Conservation (phyloP, 1,284 basidiomycete genomes). For the Heterobasidion parviporum region DNA sequence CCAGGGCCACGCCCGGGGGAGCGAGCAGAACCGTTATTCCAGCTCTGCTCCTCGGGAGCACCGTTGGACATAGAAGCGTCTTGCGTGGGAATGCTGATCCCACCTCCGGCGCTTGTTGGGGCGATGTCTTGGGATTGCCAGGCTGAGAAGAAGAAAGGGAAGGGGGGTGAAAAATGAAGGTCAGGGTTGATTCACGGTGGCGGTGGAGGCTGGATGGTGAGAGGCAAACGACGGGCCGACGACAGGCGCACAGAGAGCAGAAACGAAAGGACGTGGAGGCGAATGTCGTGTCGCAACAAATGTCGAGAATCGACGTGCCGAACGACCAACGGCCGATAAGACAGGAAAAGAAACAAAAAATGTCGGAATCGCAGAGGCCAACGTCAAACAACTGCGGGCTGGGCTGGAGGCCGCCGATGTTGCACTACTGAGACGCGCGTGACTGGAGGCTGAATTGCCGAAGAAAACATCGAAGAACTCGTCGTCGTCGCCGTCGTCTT, state of each 20-base stretch:
- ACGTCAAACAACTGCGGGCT: constrained; percentile 2
- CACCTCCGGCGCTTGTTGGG: constrained; percentile 37
- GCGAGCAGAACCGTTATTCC: constrained; percentile 32
- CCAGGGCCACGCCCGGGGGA: constrained; percentile 40
- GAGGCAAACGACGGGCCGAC: constrained; percentile 10
- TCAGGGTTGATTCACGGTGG: constrained; percentile 25
- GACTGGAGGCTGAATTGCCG: constrained; percentile 4
- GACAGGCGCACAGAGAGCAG: constrained; percentile 6
- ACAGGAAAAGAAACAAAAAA: neutral
- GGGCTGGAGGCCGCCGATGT: constrained; percentile 8
- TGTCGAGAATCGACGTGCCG: neutral
- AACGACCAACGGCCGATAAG: neutral
- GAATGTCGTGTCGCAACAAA: constrained; percentile 2
- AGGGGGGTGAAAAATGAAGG: constrained; percentile 18
- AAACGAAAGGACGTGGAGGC: constrained; percentile 7
- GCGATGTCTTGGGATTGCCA: constrained; percentile 77
- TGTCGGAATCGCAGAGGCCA: constrained; percentile 1
- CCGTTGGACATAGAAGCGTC: constrained; percentile 40
- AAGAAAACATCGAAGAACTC: constrained; percentile 5
- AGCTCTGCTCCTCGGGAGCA: constrained; percentile 31
- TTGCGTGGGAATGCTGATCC: constrained; percentile 59
- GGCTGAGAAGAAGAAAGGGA: constrained; percentile 33
- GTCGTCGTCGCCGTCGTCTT: constrained; percentile 20
- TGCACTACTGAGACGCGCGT: constrained; percentile 1
- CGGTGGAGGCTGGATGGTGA: constrained; percentile 9